Conservation (phyloP, 169 alveolate species). For the Eimeria brunetti region DNA sequence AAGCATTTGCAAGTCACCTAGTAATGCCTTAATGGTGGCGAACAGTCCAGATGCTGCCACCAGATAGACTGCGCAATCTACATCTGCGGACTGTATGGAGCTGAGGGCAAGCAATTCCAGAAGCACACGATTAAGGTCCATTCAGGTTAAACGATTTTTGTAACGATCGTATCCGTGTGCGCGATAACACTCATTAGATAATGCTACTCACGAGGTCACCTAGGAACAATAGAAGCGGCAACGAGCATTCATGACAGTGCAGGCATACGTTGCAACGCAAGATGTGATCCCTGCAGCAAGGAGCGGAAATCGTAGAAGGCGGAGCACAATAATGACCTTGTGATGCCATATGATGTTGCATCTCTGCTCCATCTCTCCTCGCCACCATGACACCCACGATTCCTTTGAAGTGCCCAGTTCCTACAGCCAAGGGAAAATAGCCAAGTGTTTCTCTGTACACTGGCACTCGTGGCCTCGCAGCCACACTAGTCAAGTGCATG, state of each 20-base stretch:
- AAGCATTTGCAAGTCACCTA: constrained; percentile 70
- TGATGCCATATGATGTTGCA: constrained; percentile 80
- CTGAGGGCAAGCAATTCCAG: constrained; percentile 44
- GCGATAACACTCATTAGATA: neutral
- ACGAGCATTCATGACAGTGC: neutral
- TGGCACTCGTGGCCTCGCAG: neutral
- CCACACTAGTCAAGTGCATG: too few species aligned
- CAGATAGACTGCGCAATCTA: constrained; percentile 78
- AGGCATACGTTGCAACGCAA: constrained; percentile 79
- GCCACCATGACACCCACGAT: constrained; percentile 80
- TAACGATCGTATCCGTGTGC: neutral
- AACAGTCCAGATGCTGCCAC: constrained; percentile 77
- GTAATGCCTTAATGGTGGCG: constrained; percentile 54
- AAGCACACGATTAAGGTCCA: neutral
- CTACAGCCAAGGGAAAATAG: constrained; percentile 28
- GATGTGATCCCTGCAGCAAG: constrained; percentile 77
- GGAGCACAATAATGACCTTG: constrained; percentile 67
- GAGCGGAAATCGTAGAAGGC: constrained; percentile 68
- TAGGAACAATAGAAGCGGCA: neutral
- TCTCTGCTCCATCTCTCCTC: constrained; percentile 77
- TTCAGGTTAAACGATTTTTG: neutral
- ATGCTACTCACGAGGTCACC: neutral
- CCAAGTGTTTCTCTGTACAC: neutral
- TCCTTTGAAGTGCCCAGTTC: constrained; percentile 63
- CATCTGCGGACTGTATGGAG: constrained; percentile 76